phyloP scores from a whole-genome alignment of 371 early-diverging fungal species.

The Mucor racemosus region DNA sequence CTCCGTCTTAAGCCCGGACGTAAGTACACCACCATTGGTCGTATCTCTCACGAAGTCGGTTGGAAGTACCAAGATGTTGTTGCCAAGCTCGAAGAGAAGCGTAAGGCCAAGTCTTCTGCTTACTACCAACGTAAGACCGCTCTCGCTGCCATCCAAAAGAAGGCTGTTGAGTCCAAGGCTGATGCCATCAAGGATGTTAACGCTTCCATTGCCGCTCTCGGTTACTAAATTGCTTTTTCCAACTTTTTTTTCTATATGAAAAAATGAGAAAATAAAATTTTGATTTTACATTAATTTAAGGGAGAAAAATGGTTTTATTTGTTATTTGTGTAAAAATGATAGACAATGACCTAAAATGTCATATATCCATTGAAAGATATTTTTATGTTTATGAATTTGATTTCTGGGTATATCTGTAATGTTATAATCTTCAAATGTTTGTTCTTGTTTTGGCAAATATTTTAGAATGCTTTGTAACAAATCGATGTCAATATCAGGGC shows the following conservation, averaged over 20 bases:
- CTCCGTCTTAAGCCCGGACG: conserved; percentile 96
- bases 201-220: conserved; percentile 55
- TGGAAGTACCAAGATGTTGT: conserved; percentile 99
- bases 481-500: conserved; percentile 3
- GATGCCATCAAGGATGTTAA: conserved; percentile 55
- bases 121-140: conserved; percentile 89
- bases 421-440: neutral
- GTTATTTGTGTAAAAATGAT: conserved; percentile 4
- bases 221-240: conserved; percentile 51
- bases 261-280: conserved; percentile 12
- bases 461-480: conserved; percentile 4
- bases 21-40: conserved; percentile 95
- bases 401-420: neutral
- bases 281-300: neutral
- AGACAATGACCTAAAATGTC: neutral
- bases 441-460: conserved; percentile 2
- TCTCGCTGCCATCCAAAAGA: conserved; percentile 50
- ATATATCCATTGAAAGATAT: neutral
- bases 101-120: conserved; percentile 92
- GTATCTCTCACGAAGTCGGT: conserved; percentile 96
- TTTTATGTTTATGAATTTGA: neutral
- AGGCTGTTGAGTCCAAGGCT: conserved; percentile 56
- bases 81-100: conserved; percentile 95
- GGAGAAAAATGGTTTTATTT: neutral
- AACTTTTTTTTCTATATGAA: neutral